Base-by-base conservation (phyloP, 352 stramenopile genomes). In the Blastocystis hominis region DNA sequence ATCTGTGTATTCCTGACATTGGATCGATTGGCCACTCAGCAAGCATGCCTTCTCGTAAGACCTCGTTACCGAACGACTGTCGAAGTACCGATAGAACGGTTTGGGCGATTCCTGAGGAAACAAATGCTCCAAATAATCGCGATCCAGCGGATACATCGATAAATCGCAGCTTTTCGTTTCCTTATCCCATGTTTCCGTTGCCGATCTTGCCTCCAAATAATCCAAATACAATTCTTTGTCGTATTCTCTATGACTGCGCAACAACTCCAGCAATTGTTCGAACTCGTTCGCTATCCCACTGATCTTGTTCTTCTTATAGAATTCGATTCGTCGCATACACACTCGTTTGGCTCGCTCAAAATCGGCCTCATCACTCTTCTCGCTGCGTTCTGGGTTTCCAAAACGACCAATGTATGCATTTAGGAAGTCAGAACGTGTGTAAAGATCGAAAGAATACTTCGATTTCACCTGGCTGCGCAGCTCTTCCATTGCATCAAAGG, bases 81-180 rank as follows among this genome's bases (percentile, higher is more conserved):
- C 36, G 10, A 80, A 40, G 50, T 64, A 80, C 7, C 20, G 46
- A 15, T 61, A 62, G 70, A 64, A 80, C 20, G 36, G 2, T 15
- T 80, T 20, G 6, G 70, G 70, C 55, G 50, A 66, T 5, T 36
- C 70, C 15, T 80, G 7, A 6, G 70, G 70, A 38, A 80, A 80
- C 47, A 80, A 17, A 30, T 80, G 36, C 15, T 20, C 17, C 30
- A 80, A 46, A 46, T 47, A 80, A 3, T 75, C 24, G 6, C 24
- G 63, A 46, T 75, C 36, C 5, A 75, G 40, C 30, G 36, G 38
- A 34, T 17, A 53, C 6, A 75, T 3, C 0, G 63, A 53, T 6
- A 53, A 10, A 46, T 46, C 6, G 24, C 40, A 75, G 38, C 63
- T 47, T 53, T 6, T 5, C 10, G 7, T 42, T 5, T 46, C 15